Evolutionary conservation across 2,329 filamentous ascomycete species (phyloP), one percentile per base, ranked within the genome.

Genomic region (Curvularia verruculosa): DNA sequence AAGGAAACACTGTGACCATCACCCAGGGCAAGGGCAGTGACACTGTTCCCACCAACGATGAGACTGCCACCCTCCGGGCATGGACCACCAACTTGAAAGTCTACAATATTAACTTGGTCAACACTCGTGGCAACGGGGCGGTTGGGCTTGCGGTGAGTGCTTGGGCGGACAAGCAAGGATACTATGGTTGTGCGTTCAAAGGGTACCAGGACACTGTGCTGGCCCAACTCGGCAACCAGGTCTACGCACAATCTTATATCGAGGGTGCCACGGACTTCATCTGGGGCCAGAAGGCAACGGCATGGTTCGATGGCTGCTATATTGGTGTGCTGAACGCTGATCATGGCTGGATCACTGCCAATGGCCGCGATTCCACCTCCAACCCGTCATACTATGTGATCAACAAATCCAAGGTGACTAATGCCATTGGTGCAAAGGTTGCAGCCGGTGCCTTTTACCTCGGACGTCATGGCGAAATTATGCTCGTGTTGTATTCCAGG

Each of bases 61-160:
- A 73, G 56, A 87, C 81, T 4, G 80, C 75, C 3, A 84, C 82
- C 1, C 70, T 83, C n/a, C 77, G 81, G 12, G 80, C 78, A 8
- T 74, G 71, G 64, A 79, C 82, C 0, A 67, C 73, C 5, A 80
- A 84, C 63, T 80, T 88, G 56, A 83, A 82, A 63, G 75, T 88
- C 18, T 89, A 89, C 77, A 89, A 89, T 61, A 78, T 89, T 69
- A 85, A 87, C 68, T 75, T 85, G 9, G 71, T 74, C 58, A 76
- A 75, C 57, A 74, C 70, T 15, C 73, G 79, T 50, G 83, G 82
- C 7, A 50, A 76, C 37, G 81, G 82, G 21, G 78, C 77, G 3
- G 83, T 85, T 62, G 83, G 81, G 12, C 75, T 86, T 46, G 84
- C 85, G 2, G 57, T 87, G 18, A 81, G 80, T 31, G 83, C 84